Conservation (phyloP, 148 eudicot genomes). For the Cornus suecica region DNA sequence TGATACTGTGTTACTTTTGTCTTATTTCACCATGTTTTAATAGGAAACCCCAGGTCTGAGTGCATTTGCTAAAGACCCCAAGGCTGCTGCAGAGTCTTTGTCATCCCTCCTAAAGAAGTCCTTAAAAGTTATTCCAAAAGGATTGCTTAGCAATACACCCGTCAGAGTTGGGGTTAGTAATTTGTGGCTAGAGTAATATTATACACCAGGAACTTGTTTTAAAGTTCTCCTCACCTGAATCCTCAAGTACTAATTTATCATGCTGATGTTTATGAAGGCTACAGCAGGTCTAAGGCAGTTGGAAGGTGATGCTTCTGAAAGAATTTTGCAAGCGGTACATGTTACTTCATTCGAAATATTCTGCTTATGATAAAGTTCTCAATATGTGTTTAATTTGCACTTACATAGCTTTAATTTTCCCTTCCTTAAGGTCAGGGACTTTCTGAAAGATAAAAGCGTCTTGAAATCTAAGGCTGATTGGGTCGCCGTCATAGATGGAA, state of each 20-base stretch:
- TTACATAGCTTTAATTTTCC: constrained; percentile 4
- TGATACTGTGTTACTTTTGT: neutral
- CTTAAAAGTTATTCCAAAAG: constrained; percentile 65
- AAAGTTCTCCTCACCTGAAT: neutral
- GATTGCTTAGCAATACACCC: constrained; percentile 64
- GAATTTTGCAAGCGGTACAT: constrained; percentile 88
- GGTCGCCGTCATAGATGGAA: constrained; percentile 91
- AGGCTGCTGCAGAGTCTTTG: constrained; percentile 78
- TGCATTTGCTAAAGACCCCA: constrained; percentile 70
- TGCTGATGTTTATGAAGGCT: constrained; percentile 49
- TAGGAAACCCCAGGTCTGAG: constrained; percentile 91
- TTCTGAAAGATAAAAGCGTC: constrained; percentile 59
- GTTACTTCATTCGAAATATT: constrained; percentile 6
- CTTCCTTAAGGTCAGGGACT: constrained; percentile 63
- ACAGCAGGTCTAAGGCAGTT: constrained; percentile 97
- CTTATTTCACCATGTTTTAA: constrained; percentile 12
- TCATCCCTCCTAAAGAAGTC: constrained; percentile 63
- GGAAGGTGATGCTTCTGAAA: constrained; percentile 82
- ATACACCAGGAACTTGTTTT: neutral
- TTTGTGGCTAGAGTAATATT: constrained; percentile 8
- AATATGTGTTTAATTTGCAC: neutral
- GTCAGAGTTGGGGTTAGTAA: constrained; percentile 90
- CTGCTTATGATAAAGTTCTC: constrained; percentile 1
- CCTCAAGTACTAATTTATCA: neutral
- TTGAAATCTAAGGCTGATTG: constrained; percentile 63